These are phyloP conservation scores for Pseudogymnoascus sp. DNA, from an alignment of 2,329 filamentous ascomycete genomes.

Conservation along the genomic window DNA sequence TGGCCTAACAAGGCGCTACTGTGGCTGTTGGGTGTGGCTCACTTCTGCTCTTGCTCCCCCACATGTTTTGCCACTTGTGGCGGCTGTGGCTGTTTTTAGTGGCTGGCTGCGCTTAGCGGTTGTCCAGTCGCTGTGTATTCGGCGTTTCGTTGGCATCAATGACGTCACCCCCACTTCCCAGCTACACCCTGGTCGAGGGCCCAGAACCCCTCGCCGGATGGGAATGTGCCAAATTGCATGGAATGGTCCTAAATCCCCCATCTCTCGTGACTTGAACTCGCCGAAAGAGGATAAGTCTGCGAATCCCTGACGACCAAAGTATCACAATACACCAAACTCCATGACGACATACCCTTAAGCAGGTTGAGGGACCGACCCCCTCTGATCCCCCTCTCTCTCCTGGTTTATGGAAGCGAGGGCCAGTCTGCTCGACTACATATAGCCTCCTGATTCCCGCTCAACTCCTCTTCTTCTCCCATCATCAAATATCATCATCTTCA, in stretches of 20 bases:
- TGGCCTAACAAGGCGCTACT: background rate
- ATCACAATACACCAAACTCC: background rate
- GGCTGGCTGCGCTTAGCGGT: background rate
- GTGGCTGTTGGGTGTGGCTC: background rate
- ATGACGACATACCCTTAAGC: slow-evolving; percentile 1
- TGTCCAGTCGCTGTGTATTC: background rate
- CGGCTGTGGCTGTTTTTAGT: background rate
- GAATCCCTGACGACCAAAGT: background rate
- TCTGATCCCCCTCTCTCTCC: background rate
- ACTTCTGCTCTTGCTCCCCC: background rate
- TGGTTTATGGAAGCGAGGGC: background rate
- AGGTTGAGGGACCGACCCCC: background rate
- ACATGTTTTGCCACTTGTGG: slow-evolving; percentile 2
- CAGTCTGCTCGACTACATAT: slow-evolving; percentile 5
- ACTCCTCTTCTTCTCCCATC: slow-evolving; percentile 9
- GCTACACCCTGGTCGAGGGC: background rate
- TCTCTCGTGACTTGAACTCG: background rate
- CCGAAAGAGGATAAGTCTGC: background rate
- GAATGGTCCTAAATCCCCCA: background rate
- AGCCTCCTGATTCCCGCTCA: slow-evolving; percentile 11
- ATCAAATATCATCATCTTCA: slow-evolving; percentile 16
- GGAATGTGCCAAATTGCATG: background rate
- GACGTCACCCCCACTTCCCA: background rate
- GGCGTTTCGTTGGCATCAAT: background rate
- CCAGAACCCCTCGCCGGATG: background rate